Conservation (phyloP, 2,329 filamentous ascomycete genomes). For the Fusarium illudens region DNA sequence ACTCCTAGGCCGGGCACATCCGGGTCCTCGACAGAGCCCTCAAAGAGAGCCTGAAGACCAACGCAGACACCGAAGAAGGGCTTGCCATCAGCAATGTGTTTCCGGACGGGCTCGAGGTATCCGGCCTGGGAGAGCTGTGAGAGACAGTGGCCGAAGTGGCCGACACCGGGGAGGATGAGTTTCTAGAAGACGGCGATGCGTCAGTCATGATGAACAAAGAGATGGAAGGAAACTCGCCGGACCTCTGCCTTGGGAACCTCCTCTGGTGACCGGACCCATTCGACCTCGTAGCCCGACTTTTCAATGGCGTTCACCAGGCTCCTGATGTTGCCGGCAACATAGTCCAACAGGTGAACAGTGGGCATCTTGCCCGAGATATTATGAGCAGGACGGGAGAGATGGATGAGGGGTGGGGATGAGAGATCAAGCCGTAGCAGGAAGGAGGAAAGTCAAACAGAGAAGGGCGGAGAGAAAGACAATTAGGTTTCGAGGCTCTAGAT, state of each 20-base stretch:
- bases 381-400: constrained; percentile 13
- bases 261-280: constrained; percentile 87
- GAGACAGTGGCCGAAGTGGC: constrained; percentile 97
- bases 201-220: constrained; percentile 14
- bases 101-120: constrained; percentile 82
- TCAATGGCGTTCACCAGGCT: constrained; percentile 98
- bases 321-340: constrained; percentile 95
- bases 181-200: constrained; percentile 61
- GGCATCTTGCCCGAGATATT: constrained; percentile 64
- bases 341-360: constrained; percentile 81
- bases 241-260: constrained; percentile 89
- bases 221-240: constrained; percentile 41
- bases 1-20: constrained; percentile 77
- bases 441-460: neutral
- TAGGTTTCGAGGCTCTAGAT: neutral
- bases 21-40: constrained; percentile 82
- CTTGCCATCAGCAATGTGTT: constrained; percentile 89
- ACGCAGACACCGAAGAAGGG: constrained; percentile 99
- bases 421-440: constrained; percentile 2
- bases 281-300: constrained; percentile 89
- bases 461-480: neutral
- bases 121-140: constrained; percentile 82
- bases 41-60: constrained; percentile 88
- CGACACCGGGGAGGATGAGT: constrained; percentile 94
- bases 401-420: constrained; percentile 6